These are phyloP conservation scores for Adansonia rubrostipa DNA, from an alignment of 441 rosid species.

Conservation along the genomic window DNA sequence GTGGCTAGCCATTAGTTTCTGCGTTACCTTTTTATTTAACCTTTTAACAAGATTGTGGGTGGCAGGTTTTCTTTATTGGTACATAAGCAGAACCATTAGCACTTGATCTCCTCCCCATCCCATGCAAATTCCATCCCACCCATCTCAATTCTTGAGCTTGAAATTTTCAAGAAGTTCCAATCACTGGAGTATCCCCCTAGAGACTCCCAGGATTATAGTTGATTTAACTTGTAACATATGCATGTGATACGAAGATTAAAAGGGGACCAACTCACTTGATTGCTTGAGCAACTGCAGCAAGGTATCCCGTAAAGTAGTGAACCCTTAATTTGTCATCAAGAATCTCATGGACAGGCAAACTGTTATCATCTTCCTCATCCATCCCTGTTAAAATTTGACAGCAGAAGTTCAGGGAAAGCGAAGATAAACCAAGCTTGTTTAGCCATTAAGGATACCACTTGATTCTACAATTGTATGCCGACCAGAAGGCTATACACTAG, in stretches of 20 bases:
- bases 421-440: background rate
- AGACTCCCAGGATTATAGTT: background rate
- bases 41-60: background rate
- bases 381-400: constrained; percentile 50
- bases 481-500: constrained; percentile 15
- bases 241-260: background rate
- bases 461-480: constrained; percentile 3
- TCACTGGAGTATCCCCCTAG: background rate
- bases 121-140: background rate
- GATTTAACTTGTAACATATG: constrained; percentile 1
- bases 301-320: constrained; percentile 51
- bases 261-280: constrained; percentile 50
- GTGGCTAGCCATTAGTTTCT: constrained; percentile 14
- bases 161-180: constrained; percentile 13
- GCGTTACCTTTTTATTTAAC: background rate
- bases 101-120: background rate
- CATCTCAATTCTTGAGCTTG: constrained; percentile 5
- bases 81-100: background rate
- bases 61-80: background rate
- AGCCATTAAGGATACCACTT: background rate
- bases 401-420: background rate
- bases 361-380: constrained; percentile 64
- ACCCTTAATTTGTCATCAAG: constrained; percentile 71
- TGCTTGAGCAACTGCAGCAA: constrained; percentile 56
- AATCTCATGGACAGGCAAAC: constrained; percentile 54